Evolutionary conservation across 225 moss, liverwort and hornwort genomes (phyloP), one percentile per base, ranked within the genome.

Genomic region (Ulota crispa): DNA sequence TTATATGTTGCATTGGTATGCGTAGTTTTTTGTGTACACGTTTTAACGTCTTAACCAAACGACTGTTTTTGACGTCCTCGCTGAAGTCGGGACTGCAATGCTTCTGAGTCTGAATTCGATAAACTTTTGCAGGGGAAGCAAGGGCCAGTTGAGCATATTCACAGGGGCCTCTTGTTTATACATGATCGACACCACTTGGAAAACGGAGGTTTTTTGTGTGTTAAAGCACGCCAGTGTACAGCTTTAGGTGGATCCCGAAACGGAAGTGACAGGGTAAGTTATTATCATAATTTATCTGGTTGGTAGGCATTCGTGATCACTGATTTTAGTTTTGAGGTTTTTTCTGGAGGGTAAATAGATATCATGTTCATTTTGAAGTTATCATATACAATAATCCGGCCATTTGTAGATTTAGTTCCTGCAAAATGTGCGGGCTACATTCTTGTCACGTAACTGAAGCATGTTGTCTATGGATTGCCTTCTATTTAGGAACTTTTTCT

Each of bases 121-220:
- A 1, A 39, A 30, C 30, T 14, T 81, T 30, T 64, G 55, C 91
- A 96, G 99, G 99, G 99, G 47, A 99, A 93, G 81, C 94, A 99
- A 87, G 98, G 98, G n/a, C 93, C 95, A 68, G 94, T 96, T 30
- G 98, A 99, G 86, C 98, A 99, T 83, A 92, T 99, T 56, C 87
- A 95, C 66, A 88, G 93, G 32, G 93, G 96, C 54, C 88, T 99
- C 59, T 80, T 99, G 82, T 99, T 96, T 68, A 88, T 99, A 28
- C 93, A 94, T 82, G 99, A 99, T 91, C 92, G 99, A 62, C 99
- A 99, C 88, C 96, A 99, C 86, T 84, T 95, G 82, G 99, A 99
- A 71, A 96, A 96, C 83, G 99, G 99, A 66, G 99, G 99, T 59
- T 99, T 87, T 59, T 68, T 99, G 41, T 96, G 98, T 86, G 93